phyloP scores from a whole-genome alignment of 2,329 filamentous ascomycete species.

The Paecilomyces sp. region DNA sequence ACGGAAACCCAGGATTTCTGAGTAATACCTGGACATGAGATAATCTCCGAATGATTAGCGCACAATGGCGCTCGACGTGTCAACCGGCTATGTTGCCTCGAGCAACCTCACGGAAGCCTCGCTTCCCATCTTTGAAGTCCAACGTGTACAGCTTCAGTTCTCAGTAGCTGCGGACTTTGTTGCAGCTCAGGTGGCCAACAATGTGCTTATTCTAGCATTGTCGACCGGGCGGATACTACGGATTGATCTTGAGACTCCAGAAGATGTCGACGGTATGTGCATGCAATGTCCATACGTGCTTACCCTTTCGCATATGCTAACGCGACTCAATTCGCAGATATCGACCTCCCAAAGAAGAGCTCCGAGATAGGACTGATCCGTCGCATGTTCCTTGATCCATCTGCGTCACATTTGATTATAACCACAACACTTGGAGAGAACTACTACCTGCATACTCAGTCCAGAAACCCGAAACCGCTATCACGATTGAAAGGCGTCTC shows the following conservation, averaged over 20 bases:
- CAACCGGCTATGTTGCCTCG: constrained; percentile 66
- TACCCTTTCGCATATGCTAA: constrained; percentile 8
- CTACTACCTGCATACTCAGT: constrained; percentile 95
- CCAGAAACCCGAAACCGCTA: constrained; percentile 75
- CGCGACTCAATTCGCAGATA: constrained; percentile 53
- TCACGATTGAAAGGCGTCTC: constrained; percentile 75
- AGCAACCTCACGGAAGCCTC: constrained; percentile 55
- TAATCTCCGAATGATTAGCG: constrained; percentile 22
- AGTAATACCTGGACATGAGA: constrained; percentile 19
- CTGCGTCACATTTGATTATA: constrained; percentile 87
- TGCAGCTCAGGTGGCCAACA: constrained; percentile 92
- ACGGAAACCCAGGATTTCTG: constrained; percentile 9
- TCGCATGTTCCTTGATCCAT: constrained; percentile 95
- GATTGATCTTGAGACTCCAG: constrained; percentile 87
- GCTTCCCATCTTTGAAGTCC: constrained; percentile 89
- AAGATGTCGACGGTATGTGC: constrained; percentile 78
- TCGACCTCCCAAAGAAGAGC: constrained; percentile 89
- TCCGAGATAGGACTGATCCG: constrained; percentile 87
- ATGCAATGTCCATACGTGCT: background rate
- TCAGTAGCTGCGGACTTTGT: constrained; percentile 92
- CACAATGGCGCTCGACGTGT: constrained; percentile 63
- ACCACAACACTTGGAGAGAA: constrained; percentile 90
- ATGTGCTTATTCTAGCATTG: constrained; percentile 86
- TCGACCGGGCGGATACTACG: constrained; percentile 87
- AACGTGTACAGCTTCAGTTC: constrained; percentile 89